Evolutionary conservation across 441 rosid species (phyloP).

Genomic region (Croton laevigatus): DNA sequence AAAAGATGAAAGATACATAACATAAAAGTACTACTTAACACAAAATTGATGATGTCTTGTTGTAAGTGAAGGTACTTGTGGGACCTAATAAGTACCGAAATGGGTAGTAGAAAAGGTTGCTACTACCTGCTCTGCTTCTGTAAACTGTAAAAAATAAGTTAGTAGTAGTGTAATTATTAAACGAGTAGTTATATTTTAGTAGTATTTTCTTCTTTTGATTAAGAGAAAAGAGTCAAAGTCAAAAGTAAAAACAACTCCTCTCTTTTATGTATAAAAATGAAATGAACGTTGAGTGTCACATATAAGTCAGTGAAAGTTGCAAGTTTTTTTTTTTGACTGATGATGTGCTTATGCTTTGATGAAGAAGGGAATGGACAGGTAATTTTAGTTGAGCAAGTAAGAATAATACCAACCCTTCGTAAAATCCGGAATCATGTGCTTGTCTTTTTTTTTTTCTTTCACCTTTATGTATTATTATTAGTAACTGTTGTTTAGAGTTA

Average conservation of each 20-base stretch:
- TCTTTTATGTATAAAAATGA: conserved; percentile 14
- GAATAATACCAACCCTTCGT: conserved; percentile 43
- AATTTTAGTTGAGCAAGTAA: conserved; percentile 30
- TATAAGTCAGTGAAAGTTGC: conserved; percentile 12
- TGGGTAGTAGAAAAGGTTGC: conserved; percentile 6
- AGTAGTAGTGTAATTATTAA: not conserved
- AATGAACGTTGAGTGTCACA: conserved; percentile 22
- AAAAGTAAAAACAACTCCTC: conserved; percentile 19
- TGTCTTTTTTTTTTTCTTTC: not conserved
- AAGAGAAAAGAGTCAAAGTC: conserved; percentile 37
- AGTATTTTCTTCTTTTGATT: conserved; percentile 48
- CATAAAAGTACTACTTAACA: not conserved
- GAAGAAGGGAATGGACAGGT: conserved; percentile 22
- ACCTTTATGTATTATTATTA: not conserved
- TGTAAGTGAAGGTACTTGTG: not conserved
- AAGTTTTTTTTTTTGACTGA: conserved; percentile 15
- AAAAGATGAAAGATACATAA: not conserved
- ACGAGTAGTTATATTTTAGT: conserved; percentile 6
- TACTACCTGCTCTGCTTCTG: conserved; percentile 22
- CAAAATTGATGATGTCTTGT: too few species aligned
- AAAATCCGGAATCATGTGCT: conserved; percentile 50
- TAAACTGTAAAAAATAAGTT: not conserved
- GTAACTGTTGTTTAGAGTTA: too few species aligned
- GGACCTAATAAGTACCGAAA: conserved; percentile 14
- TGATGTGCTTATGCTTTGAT: conserved; percentile 33